Evolutionary conservation across 768 basidiomycete species (phyloP), one percentile per base, ranked within the genome.

Genomic region (Russula brevipes): DNA sequence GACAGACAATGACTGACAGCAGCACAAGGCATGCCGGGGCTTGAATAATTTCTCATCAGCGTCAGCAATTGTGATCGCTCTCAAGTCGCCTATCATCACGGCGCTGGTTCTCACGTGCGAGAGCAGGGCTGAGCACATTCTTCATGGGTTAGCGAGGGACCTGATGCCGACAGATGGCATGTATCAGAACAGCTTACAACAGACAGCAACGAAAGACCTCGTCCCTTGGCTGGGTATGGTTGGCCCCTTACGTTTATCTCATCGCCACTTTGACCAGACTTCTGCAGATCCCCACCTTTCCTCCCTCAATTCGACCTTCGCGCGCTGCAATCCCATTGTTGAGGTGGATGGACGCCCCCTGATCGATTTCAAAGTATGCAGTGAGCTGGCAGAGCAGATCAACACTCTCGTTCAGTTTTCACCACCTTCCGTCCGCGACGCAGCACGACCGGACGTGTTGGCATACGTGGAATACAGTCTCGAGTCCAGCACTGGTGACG

Each of bases 211-310:
- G 41, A 60, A n/a, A 6, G 30, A 55, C 2, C 19, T 55, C n/a
- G 51, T 64, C 7, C 63, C 63, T 1, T 64, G 58, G 58, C 19
- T 64, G 19, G 58, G 63, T 64, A 33, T 42, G 31, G 44, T 38
- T 6, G 16, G 8, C 8, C 1, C 16, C 4, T 4, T 24, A 42
- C 19, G 17, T 35, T n/a, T 42, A 30, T 39, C 35, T 30, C 41
- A 4, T 14, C 38, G 35, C 30, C 17, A 42, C n/a, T 31, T 44
- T 12, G 17, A 11, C 33, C n/a, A 3, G 10, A 53, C 33, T 10
- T 19, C 12, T 33, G 17, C n/a, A 64, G 63, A 64, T 14, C 35
- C 19, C 5, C 54, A 55, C 38, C 63, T 64, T 11, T 14, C 47
- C 42, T 1, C 39, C 2, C 58, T 64, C 47, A 44, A 60, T 12